Evolutionary conservation across 2,329 filamentous ascomycete species (phyloP).

Genomic region (Coleophoma eucalyptorum): DNA sequence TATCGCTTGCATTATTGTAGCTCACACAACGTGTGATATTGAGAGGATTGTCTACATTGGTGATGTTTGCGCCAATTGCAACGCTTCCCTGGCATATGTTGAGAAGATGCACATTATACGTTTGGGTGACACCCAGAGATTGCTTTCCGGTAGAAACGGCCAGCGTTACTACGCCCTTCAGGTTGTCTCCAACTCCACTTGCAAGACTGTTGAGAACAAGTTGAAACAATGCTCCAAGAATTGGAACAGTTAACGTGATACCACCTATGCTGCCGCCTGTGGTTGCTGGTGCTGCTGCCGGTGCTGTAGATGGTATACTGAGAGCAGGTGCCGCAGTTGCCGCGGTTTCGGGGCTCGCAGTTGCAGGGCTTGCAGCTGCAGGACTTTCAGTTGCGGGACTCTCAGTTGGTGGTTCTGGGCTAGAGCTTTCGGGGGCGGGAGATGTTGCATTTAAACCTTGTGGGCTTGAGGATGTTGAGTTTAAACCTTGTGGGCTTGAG

Average conservation of each 20-base stretch:
- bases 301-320: neutral
- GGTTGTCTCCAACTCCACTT: constrained; percentile 1
- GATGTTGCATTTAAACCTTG: neutral
- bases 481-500: too few relatives aligned
- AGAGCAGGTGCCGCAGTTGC: constrained; percentile 1
- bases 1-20: constrained; percentile 2
- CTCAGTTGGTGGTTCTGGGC: neutral
- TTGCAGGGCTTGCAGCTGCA: neutral
- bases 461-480: neutral
- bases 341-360: neutral
- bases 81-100: constrained; percentile 4
- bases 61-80: neutral
- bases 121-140: constrained; percentile 1
- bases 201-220: constrained; percentile 5
- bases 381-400: neutral
- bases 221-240: constrained; percentile 3
- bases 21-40: constrained; percentile 7
- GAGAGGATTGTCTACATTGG: neutral
- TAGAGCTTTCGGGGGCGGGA: neutral
- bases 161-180: neutral
- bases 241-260: neutral
- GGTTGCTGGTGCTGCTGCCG: neutral
- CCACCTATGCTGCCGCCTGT: neutral
- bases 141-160: constrained; percentile 2
- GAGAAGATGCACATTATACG: constrained; percentile 1